A percentile compares a stretch with the other conserved stretches of the same genome.
Conservation (phyloP, 2,329 filamentous ascomycete species). For the Coniochaeta ligniaria region DNA sequence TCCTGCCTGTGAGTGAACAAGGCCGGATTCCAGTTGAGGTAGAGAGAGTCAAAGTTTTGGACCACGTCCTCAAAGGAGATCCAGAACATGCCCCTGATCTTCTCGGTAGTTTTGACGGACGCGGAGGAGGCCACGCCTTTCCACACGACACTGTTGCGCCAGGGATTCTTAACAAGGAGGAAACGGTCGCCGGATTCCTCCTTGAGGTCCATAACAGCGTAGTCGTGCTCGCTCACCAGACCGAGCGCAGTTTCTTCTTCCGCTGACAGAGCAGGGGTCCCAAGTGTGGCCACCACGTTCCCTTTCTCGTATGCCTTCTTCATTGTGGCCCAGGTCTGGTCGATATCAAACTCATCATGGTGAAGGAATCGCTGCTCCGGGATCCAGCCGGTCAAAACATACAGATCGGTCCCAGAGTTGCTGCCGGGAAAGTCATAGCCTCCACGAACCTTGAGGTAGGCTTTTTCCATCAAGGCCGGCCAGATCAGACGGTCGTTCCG, state of each 20-base stretch:
- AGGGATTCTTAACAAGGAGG: slow-evolving; percentile 90
- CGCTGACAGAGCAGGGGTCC: slow-evolving; percentile 73
- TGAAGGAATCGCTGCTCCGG: slow-evolving; percentile 92
- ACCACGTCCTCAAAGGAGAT: slow-evolving; percentile 81
- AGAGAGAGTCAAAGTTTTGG: slow-evolving; percentile 91
- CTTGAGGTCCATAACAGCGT: slow-evolving; percentile 74
- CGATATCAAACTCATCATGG: slow-evolving; percentile 68
- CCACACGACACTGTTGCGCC: slow-evolving; percentile 77
- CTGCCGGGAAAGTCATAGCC: slow-evolving; percentile 98
- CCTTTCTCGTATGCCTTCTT: slow-evolving; percentile 67
- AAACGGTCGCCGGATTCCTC: slow-evolving; percentile 56
- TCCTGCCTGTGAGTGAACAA: slow-evolving; percentile 79
- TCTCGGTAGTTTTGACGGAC: slow-evolving; percentile 16
- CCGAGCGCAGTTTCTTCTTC: slow-evolving; percentile 76
- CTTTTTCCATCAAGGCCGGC: slow-evolving; percentile 92
- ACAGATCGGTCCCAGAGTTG: slow-evolving; percentile 92
- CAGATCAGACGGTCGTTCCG: slow-evolving; percentile 76
- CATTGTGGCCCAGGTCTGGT: slow-evolving; percentile 72
- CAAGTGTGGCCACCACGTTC: slow-evolving; percentile 82
- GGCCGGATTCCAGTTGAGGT: slow-evolving; percentile 92
- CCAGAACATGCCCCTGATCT: slow-evolving; percentile 78
- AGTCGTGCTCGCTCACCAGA: slow-evolving; percentile 85
- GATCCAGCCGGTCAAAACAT: slow-evolving; percentile 91
- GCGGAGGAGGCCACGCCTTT: slow-evolving; percentile 41
- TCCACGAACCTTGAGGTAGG: slow-evolving; percentile 89